Base-by-base conservation (phyloP, 2,329 filamentous ascomycete species). In the Pseudocercospora fuligena region DNA sequence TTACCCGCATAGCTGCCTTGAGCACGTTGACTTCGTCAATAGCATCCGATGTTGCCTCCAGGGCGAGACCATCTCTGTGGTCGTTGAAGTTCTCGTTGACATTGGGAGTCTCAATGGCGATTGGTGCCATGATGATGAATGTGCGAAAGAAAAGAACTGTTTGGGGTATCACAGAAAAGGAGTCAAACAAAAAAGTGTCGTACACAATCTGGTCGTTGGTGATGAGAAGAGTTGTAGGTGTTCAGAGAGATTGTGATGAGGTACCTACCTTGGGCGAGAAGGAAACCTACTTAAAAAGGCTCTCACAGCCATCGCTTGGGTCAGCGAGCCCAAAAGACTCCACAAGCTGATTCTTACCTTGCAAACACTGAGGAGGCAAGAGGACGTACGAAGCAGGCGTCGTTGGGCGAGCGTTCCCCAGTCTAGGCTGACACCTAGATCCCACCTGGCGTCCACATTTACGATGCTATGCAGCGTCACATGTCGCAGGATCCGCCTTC, bases 1-100 rank as follows among this genome's bases (percentile, higher is more conserved):
- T 84, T 70, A 81, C 79, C 69, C 84, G 83, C 72, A 87, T 75
- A 62, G 82, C 81, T 61, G 82, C 84, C 73, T 87, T 88, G 72
- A 88, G 81, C 61, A 89, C 80, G 73, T 89, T 89, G 76, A 89
- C 85, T 23, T 82, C 79, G 74, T 89, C 86, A 71, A 89, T 85
- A 71, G 85, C 81, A 72, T 89, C 87, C 8, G 86, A 87, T 11
- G 84, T 82, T 2, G 84, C 83, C 74, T 89, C 87, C 31, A 88
- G 82, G 21, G 86, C 85, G 36, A 84, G 82, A 53, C 86, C 86
- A 75, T 88, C 84, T 63, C 82, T 83, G 73, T 83, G 80, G 76
- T 82, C 79, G 75, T 81, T 79, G 76, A 83, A 81, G 74, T 78
- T 74, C 70, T 82, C 78, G 25, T 77, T 75, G 64, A 80, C 72